Evolutionary conservation across 352 stramenopile species (phyloP).

Genomic region (Phytophthora hibernalis): DNA sequence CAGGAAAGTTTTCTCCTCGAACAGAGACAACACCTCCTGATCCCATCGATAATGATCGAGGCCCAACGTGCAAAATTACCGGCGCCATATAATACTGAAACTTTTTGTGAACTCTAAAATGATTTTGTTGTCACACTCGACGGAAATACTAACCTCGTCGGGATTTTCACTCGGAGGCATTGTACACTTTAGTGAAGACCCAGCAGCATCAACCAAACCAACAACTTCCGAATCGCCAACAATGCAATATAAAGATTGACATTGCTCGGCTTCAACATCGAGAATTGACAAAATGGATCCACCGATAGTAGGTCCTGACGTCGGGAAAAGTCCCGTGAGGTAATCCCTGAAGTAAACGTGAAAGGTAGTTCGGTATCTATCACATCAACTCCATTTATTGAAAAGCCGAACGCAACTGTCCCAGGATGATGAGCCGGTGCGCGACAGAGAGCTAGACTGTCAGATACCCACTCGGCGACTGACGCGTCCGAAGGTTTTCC

Average conservation of each 20-base stretch:
- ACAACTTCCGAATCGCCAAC: conserved; percentile 29
- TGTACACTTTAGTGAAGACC: conserved; percentile 29
- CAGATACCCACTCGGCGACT: conserved; percentile 39
- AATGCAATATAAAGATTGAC: conserved; percentile 35
- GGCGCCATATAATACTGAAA: conserved; percentile 46
- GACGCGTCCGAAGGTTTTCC: conserved; percentile 20
- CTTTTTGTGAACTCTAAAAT: conserved; percentile 33
- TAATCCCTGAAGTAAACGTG: conserved; percentile 27
- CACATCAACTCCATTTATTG: conserved; percentile 63
- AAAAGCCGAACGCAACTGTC: conserved; percentile 46
- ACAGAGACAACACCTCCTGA: conserved; percentile 28
- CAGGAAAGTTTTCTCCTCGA: conserved; percentile 33
- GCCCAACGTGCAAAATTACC: conserved; percentile 23
- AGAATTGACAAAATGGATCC: conserved; percentile 43
- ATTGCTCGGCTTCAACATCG: conserved; percentile 19
- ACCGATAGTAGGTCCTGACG: conserved; percentile 37
- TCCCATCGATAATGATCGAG: conserved; percentile 28
- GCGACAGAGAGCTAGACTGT: conserved; percentile 32
- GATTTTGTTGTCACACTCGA: conserved; percentile 39
- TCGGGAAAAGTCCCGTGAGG: conserved; percentile 26
- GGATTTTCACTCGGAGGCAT: conserved; percentile 24
- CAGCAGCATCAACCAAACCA: conserved; percentile 8
- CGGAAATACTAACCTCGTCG: conserved; percentile 24
- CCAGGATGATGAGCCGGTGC: conserved; percentile 34
- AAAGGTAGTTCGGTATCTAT: conserved; percentile 40